Percentiles rank a stretch among this genome's conserved stretches.
Conservation (phyloP, 108 stramenopile genomes). For the Bacterosira constricta region DNA sequence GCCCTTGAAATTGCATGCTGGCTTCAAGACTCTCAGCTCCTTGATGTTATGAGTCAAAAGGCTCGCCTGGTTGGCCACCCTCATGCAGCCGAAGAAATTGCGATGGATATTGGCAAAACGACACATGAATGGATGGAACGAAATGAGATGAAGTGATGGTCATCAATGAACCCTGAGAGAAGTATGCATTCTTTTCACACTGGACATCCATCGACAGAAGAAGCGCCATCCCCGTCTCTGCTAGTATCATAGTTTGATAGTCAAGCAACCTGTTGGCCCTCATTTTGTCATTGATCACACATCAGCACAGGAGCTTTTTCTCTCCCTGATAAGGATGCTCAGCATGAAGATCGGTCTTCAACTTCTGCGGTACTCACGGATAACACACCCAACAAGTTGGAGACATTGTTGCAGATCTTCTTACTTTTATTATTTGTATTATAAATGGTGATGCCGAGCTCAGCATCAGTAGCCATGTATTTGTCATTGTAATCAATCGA, state of each 20-base stretch:
- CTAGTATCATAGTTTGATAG: too few species aligned
- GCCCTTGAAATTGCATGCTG: conserved; percentile 58
- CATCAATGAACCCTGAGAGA: not conserved
- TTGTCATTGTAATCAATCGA: too few species aligned
- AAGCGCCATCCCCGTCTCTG: too few species aligned
- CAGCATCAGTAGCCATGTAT: too few species aligned
- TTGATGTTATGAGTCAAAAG: conserved; percentile 60
- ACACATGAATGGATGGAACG: conserved; percentile 65
- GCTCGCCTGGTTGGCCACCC: conserved; percentile 70
- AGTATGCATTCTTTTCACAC: too few species aligned
- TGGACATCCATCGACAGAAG: too few species aligned
- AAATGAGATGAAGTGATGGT: conserved; percentile 42
- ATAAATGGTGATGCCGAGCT: too few species aligned
- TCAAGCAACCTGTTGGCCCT: not conserved
- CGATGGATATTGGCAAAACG: conserved; percentile 67
- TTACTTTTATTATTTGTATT: too few species aligned
- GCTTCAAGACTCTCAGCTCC: conserved; percentile 61
- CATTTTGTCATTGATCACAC: not conserved
- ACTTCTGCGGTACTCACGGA: not conserved
- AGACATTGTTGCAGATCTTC: too few species aligned
- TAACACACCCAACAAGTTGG: not conserved
- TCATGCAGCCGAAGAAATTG: conserved; percentile 83
- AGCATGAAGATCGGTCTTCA: not conserved
- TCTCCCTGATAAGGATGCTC: not conserved
- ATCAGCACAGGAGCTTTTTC: not conserved